phyloP scores from a whole-genome alignment of 768 basidiomycete species.

The Leccinum obscurum region DNA sequence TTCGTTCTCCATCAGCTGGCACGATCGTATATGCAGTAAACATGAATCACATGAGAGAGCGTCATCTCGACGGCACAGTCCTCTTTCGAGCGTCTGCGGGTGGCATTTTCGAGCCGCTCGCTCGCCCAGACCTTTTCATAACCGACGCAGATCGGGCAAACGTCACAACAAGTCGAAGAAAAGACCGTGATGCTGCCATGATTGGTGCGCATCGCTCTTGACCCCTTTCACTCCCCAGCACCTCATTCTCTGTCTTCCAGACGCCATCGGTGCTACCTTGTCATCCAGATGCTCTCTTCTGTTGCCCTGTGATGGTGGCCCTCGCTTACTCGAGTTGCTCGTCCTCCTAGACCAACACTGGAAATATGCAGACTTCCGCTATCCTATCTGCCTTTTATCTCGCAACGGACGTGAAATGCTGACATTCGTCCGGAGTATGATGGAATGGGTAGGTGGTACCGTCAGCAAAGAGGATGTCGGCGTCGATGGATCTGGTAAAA shows the following conservation, averaged over 20 bases:
- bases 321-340: conserved; percentile 93
- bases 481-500: conserved; percentile 63
- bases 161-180: conserved; percentile 81
- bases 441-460: conserved; percentile 98
- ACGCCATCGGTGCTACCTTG: conserved; percentile 86
- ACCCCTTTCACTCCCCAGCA: not conserved
- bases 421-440: conserved; percentile 92
- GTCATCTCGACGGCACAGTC: conserved; percentile 93
- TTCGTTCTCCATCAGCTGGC: conserved; percentile 95
- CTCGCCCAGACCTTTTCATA: conserved; percentile 89
- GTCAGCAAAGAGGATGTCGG: conserved; percentile 91
- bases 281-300: conserved; percentile 79
- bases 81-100: conserved; percentile 74
- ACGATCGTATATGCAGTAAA: conserved; percentile 95
- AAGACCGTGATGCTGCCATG: conserved; percentile 87
- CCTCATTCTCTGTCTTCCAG: conserved; percentile 39
- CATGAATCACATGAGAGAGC: conserved; percentile 94
- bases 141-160: conserved; percentile 87
- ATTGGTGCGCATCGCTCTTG: conserved; percentile 54
- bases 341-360: conserved; percentile 97
- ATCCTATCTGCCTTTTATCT: conserved; percentile 92
- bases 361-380: conserved; percentile 82
- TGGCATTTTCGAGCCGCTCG: conserved; percentile 81
- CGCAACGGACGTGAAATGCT: conserved; percentile 92
- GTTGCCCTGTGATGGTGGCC: conserved; percentile 90